These are phyloP conservation scores for Colletotrichum incanum DNA, from an alignment of 2,329 filamentous ascomycete genomes.

Conservation along the genomic window DNA sequence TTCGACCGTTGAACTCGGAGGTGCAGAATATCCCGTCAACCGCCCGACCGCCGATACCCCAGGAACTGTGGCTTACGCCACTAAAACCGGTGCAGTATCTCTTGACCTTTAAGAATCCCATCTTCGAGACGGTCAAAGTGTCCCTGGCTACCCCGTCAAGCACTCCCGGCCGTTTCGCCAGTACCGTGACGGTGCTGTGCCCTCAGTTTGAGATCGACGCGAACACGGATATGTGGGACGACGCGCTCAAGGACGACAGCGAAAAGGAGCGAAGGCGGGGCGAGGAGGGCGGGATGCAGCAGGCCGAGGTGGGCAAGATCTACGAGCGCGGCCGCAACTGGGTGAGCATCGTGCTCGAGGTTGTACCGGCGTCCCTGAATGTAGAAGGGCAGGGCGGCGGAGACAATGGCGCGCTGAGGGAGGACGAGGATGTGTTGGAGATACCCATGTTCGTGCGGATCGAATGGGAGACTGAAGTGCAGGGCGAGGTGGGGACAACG, in stretches of 20 bases:
- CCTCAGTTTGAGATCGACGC: slow-evolving; percentile 95
- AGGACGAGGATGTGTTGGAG: slow-evolving; percentile 80
- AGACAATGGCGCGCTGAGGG: slow-evolving; percentile 58
- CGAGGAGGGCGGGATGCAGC: slow-evolving; percentile 64
- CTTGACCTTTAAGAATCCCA: slow-evolving; percentile 91
- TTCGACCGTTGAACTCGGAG: slow-evolving; percentile 73
- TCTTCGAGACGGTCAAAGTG: slow-evolving; percentile 92
- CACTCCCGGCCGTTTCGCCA: slow-evolving; percentile 83
- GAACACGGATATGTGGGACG: slow-evolving; percentile 90
- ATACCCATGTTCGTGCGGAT: slow-evolving; percentile 94
- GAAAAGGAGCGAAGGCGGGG: slow-evolving; percentile 56
- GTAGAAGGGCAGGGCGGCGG: slow-evolving; percentile 51
- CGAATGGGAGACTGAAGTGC: slow-evolving; percentile 86
- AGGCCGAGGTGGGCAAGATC: slow-evolving; percentile 92
- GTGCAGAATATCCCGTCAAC: slow-evolving; percentile 44
- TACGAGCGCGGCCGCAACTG: slow-evolving; percentile 96
- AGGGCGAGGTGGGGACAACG: slow-evolving; percentile 74
- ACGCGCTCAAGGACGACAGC: slow-evolving; percentile 78
- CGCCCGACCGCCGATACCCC: slow-evolving; percentile 51
- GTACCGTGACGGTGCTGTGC: slow-evolving; percentile 91
- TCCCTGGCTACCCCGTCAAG: slow-evolving; percentile 87
- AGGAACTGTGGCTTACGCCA: slow-evolving; percentile 65
- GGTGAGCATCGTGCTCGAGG: slow-evolving; percentile 94
- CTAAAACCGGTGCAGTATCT: slow-evolving; percentile 82
- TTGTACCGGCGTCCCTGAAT: slow-evolving; percentile 76